These are phyloP conservation scores for Penicillium herquei DNA, from an alignment of 495 filamentous ascomycete genomes.

Conservation along the genomic window DNA sequence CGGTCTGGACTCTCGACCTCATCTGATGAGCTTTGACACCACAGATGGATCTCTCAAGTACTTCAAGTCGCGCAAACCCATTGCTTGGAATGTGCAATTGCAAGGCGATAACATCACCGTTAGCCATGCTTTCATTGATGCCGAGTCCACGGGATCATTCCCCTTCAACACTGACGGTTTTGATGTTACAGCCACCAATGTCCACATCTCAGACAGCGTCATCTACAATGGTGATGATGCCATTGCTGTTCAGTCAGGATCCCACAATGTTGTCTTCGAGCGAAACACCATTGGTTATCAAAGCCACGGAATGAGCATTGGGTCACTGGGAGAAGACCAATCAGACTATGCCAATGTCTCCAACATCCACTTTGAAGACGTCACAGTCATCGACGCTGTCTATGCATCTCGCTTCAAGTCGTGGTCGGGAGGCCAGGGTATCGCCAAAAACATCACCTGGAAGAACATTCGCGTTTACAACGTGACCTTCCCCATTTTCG, in stretches of 20 bases:
- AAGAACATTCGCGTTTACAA: constrained; percentile 42
- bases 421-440: constrained; percentile 39
- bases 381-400: constrained; percentile 37
- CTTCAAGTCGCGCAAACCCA: constrained; percentile 43
- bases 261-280: constrained; percentile 36
- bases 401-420: constrained; percentile 45
- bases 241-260: constrained; percentile 36
- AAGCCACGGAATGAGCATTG: constrained; percentile 44
- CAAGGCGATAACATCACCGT: constrained; percentile 36
- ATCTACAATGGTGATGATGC: constrained; percentile 47
- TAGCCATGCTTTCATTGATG: constrained; percentile 39
- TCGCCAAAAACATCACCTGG: constrained; percentile 43
- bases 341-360: constrained; percentile 32
- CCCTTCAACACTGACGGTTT: constrained; percentile 48
- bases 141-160: constrained; percentile 37
- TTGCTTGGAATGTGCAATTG: constrained; percentile 43
- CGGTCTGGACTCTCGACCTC: constrained; percentile 34
- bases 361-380: constrained; percentile 38
- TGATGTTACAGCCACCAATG: constrained; percentile 36
- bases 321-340: constrained; percentile 36
- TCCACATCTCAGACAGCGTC: constrained; percentile 34
- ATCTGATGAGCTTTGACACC: constrained; percentile 39
- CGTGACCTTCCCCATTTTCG: constrained; percentile 46
- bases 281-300: constrained; percentile 39
- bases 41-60: constrained; percentile 32